Evolutionary conservation across 139 green algal species (phyloP), one percentile per base, ranked within the genome.

Genomic region (Volvox reticuliferus): DNA sequence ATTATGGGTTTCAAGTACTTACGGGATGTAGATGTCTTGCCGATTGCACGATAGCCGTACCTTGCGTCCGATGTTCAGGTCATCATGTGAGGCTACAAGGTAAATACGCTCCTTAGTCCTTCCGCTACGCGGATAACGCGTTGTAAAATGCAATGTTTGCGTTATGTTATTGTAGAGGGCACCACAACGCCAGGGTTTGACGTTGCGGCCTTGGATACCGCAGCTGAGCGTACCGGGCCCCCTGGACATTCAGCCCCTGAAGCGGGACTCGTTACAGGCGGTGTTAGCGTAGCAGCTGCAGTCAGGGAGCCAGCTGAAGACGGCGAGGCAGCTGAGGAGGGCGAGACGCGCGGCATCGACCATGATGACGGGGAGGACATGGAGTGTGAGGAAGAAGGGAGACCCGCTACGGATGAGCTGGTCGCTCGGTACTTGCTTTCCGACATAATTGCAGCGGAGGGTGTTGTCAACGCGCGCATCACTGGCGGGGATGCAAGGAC

Each of bases 241-340:
- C 44, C 44, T 55, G 44, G 44, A 55, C 44, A 55, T 55, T 55
- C 9, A 55, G 44, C 44, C 44, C 5, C 44, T 55, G 44, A 55
- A 55, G 44, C 44, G 44, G 44, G 44, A 55, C 44, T 14, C 5
- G 44, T 9, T 55, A 14, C 44, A 9, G 44, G 44, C 5, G 44
- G 44, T 55, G 44, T 9, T 55, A 55, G 9, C 44, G 44, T 55
- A 9, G 71, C 18, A 1, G 18, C 71, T 12, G 22, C 13, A 6
- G 86, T 12, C 32, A 44, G 35, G 37, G 86, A 84, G 30, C 24
- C 30, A 12, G 78, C 71, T 50, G 87, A 85, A 75, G 87, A 91
- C 16, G 87, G 76, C 12, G 87, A 86, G 87, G 87, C 75, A 28
- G 87, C 68, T 3, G 87, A 86, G 33, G 87, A 86, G 76, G 76